Evolutionary conservation across 306 rosid species (phyloP).

Genomic region (Cucumis melo): DNA sequence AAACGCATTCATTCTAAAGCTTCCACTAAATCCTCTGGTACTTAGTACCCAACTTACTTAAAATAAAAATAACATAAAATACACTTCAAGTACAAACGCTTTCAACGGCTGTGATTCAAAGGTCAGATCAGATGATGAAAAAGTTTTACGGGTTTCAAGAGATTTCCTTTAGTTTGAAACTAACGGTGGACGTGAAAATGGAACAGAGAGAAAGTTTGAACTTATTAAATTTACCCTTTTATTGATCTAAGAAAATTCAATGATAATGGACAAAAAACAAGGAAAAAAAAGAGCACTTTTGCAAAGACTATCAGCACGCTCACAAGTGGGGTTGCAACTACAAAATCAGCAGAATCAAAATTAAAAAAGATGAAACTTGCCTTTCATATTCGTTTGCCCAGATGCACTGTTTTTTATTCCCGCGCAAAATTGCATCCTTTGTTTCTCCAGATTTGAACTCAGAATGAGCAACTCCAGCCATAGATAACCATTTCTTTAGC

Average conservation of each 20-base stretch:
- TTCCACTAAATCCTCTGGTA: neutral
- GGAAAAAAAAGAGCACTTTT: neutral
- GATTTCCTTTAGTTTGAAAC: neutral
- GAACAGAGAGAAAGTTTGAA: neutral
- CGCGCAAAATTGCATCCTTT: neutral
- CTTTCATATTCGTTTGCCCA: neutral
- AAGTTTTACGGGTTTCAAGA: neutral
- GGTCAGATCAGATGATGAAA: neutral
- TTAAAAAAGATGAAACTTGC: neutral
- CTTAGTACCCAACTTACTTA: neutral
- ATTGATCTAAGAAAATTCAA: conserved; percentile 7
- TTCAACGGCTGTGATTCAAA: neutral
- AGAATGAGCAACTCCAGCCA: neutral
- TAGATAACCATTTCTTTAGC: neutral
- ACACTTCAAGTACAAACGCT: neutral
- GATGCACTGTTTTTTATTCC: neutral
- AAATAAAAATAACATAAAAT: no score
- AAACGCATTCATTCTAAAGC: neutral
- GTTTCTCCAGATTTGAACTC: conserved; percentile 6
- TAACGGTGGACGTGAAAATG: neutral
- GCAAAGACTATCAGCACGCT: conserved; percentile 1
- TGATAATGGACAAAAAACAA: neutral
- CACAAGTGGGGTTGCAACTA: neutral
- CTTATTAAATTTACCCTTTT: neutral
- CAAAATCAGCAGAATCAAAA: neutral